A percentile compares a stretch with the other conserved stretches of the same genome.
These are phyloP conservation scores for Pseudotsuga menziesii DNA, from an alignment of 75 land plant species.

Conservation along the genomic window DNA sequence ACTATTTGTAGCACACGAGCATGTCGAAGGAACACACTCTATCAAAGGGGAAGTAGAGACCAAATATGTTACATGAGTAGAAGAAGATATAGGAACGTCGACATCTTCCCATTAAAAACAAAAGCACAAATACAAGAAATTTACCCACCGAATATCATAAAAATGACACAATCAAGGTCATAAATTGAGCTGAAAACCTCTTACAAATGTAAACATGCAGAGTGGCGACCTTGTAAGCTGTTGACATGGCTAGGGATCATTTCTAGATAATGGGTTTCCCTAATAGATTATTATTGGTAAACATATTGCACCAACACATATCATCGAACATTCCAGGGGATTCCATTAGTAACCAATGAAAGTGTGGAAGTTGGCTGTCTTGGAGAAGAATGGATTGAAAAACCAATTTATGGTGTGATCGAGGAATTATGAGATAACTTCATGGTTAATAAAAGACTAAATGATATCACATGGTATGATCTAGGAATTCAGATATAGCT, in stretches of 20 bases:
- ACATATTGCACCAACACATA: neutral
- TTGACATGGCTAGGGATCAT: neutral
- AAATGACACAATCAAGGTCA: neutral
- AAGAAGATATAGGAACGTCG: neutral
- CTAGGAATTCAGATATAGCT: too few relatives aligned
- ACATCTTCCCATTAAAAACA: neutral
- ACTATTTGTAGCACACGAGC: too few relatives aligned
- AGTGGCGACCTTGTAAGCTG: neutral
- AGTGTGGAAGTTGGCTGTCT: too few relatives aligned
- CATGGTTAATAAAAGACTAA: too few relatives aligned
- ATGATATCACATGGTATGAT: too few relatives aligned
- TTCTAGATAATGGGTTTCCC: neutral
- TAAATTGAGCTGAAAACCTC: neutral
- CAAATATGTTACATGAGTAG: neutral
- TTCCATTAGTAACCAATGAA: too few relatives aligned
- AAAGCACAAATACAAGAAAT: neutral
- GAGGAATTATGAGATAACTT: too few relatives aligned
- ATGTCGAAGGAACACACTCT: too few relatives aligned
- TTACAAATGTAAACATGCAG: neutral
- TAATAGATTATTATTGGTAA: neutral
- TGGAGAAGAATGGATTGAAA: too few relatives aligned
- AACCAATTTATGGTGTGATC: too few relatives aligned
- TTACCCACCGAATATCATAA: neutral
- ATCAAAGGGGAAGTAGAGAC: too few relatives aligned
- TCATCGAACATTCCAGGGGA: too few relatives aligned